Conservation (phyloP, 352 stramenopile genomes). For the Pythium grandisporangium region DNA sequence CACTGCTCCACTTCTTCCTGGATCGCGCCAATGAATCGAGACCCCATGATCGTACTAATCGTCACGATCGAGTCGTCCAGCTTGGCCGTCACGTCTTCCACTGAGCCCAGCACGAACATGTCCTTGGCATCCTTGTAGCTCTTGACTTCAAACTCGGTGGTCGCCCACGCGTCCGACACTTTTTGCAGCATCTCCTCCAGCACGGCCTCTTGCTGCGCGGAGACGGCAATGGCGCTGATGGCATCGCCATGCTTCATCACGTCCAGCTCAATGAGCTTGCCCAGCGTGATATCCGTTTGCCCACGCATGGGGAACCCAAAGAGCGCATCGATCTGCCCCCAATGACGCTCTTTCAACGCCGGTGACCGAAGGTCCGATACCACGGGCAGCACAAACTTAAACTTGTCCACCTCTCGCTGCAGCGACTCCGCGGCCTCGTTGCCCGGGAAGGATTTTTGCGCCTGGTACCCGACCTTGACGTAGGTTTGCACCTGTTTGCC, state of each 20-base stretch:
- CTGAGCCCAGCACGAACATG: slow-evolving; percentile 87
- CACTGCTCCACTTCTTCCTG: slow-evolving; percentile 85
- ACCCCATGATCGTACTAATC: slow-evolving; percentile 90
- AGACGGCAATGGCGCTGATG: slow-evolving; percentile 79
- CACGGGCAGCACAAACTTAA: slow-evolving; percentile 80
- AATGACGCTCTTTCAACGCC: slow-evolving; percentile 70
- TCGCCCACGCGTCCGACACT: slow-evolving; percentile 85
- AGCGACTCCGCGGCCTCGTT: slow-evolving; percentile 82
- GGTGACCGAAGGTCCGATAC: slow-evolving; percentile 58
- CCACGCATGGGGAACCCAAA: slow-evolving; percentile 88
- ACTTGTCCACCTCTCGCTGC: slow-evolving; percentile 83
- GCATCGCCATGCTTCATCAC: slow-evolving; percentile 83
- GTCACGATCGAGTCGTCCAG: slow-evolving; percentile 92
- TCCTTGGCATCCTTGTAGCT: slow-evolving; percentile 92
- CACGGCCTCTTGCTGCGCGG: slow-evolving; percentile 86
- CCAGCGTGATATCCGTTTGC: slow-evolving; percentile 69
- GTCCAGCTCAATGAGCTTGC: slow-evolving; percentile 79
- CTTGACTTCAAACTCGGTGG: slow-evolving; percentile 89
- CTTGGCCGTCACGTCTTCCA: slow-evolving; percentile 86
- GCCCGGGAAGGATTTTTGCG: slow-evolving; percentile 77
- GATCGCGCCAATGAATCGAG: slow-evolving; percentile 86
- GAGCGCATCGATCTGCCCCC: slow-evolving; percentile 57
- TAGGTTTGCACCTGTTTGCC: slow-evolving; percentile 88
- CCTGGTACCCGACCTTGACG: slow-evolving; percentile 80
- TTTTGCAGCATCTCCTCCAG: slow-evolving; percentile 92